These are phyloP conservation scores for Trichoderma brevicompactum DNA, from an alignment of 2,329 filamentous ascomycete species.

Conservation along the genomic window DNA sequence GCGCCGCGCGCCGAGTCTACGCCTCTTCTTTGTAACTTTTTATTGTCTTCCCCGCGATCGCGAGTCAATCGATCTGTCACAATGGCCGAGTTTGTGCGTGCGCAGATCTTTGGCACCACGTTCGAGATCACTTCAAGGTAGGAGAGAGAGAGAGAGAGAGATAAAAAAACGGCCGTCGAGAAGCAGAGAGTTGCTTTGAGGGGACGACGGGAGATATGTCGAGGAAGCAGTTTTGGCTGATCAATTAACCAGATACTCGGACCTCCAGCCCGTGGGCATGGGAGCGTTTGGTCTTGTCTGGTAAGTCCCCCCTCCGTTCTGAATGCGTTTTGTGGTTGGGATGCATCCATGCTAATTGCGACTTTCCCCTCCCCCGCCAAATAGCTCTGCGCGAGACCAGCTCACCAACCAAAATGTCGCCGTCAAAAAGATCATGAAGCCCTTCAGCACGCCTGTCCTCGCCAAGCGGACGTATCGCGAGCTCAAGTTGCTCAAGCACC, in stretches of 20 bases:
- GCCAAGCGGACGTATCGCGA: constrained; percentile 98
- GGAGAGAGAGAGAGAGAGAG: constrained; percentile 20
- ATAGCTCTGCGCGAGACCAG: constrained; percentile 93
- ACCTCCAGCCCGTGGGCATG: constrained; percentile 98
- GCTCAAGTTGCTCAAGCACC: constrained; percentile 94
- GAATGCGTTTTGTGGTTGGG: not conserved
- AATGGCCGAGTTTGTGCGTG: constrained; percentile 99
- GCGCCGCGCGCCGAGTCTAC: not conserved
- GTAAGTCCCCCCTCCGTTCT: constrained; percentile 55
- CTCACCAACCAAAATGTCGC: constrained; percentile 96
- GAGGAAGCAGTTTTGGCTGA: not conserved
- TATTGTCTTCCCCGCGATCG: constrained; percentile 12
- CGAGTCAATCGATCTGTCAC: constrained; percentile 43
- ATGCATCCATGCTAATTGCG: constrained; percentile 17
- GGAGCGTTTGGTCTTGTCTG: constrained; percentile 98
- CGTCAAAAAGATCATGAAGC: constrained; percentile 99
- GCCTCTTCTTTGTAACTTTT: not conserved
- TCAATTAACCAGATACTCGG: constrained; percentile 73
- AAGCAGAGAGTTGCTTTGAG: not conserved
- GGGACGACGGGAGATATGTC: not conserved
- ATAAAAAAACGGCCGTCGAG: no score
- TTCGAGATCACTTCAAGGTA: constrained; percentile 99
- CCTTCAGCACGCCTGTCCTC: constrained; percentile 97
- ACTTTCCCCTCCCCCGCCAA: constrained; percentile 11
- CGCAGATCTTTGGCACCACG: constrained; percentile 98